phyloP scores from a whole-genome alignment of 768 basidiomycete genomes.

The Daedaleopsis sinensis region DNA sequence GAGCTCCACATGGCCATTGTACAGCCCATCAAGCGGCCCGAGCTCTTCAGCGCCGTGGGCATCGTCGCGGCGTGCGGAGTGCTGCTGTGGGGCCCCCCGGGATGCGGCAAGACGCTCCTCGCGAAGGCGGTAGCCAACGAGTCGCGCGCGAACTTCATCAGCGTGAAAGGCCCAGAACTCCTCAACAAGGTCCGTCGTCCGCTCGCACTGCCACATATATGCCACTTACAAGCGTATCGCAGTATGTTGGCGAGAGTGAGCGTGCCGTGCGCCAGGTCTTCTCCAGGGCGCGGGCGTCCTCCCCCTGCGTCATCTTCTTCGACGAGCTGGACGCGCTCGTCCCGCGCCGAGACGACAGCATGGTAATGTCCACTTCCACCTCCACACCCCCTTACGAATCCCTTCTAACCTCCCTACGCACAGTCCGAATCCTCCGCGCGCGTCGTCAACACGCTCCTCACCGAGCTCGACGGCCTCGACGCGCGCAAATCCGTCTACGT shows the following conservation, averaged over 20 bases:
- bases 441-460: slow-evolving; percentile 92
- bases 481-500: slow-evolving; percentile 87
- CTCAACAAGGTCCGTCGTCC: slow-evolving; percentile 83
- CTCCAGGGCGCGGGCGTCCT: slow-evolving; percentile 88
- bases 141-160: slow-evolving; percentile 94
- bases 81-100: slow-evolving; percentile 97
- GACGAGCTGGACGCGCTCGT: slow-evolving; percentile 94
- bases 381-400: too few relatives aligned
- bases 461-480: slow-evolving; percentile 92
- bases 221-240: not conserved
- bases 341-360: slow-evolving; percentile 84
- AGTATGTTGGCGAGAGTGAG: slow-evolving; percentile 99
- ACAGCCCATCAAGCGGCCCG: slow-evolving; percentile 89
- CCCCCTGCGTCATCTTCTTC: slow-evolving; percentile 95
- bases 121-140: slow-evolving; percentile 99
- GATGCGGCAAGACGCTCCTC: slow-evolving; percentile 96
- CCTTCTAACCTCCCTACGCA: not conserved
- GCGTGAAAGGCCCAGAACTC: slow-evolving; percentile 95
- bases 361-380: slow-evolving; percentile 52
- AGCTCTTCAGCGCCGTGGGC: slow-evolving; percentile 86
- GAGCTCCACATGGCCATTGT: slow-evolving; percentile 98
- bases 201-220: not conserved
- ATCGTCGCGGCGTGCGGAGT: slow-evolving; percentile 93
- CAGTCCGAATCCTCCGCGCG: slow-evolving; percentile 93
- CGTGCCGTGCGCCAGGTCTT: slow-evolving; percentile 94